These are phyloP conservation scores for Albizia julibrissin DNA, from an alignment of 306 rosid genomes.

Conservation along the genomic window DNA sequence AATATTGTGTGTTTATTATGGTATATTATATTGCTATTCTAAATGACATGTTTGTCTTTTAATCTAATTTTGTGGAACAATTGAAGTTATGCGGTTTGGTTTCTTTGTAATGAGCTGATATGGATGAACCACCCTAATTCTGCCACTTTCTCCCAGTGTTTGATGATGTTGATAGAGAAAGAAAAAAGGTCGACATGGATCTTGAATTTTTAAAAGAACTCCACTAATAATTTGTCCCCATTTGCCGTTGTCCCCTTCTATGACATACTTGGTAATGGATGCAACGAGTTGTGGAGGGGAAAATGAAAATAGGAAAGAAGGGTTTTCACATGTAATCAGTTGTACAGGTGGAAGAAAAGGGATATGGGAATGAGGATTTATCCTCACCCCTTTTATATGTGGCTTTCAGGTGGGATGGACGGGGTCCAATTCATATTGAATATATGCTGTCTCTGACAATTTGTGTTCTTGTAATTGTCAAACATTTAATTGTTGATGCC, in stretches of 20 bases:
- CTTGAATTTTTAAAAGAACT: slow-evolving; percentile 18
- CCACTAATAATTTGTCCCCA: slow-evolving; percentile 18
- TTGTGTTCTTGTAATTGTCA: background rate
- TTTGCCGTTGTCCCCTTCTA: slow-evolving; percentile 12
- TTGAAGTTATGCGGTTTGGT: background rate
- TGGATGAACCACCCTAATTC: background rate
- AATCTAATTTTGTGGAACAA: background rate
- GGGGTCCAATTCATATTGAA: background rate
- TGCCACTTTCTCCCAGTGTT: background rate
- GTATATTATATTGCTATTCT: background rate
- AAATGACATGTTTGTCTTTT: background rate
- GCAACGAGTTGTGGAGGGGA: background rate
- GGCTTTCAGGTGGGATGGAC: background rate
- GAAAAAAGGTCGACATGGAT: background rate
- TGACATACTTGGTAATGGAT: slow-evolving; percentile 20
- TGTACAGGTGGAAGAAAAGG: background rate
- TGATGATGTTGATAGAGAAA: background rate
- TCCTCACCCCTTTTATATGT: background rate
- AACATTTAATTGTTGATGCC: background rate
- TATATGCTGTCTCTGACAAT: background rate
- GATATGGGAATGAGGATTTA: background rate
- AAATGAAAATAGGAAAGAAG: background rate
- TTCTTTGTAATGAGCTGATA: slow-evolving; percentile 19
- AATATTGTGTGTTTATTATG: slow-evolving; percentile 7
- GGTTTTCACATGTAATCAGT: background rate